Evolutionary conservation across 1,139 yeast genomes (phyloP), one percentile per base, ranked within the genome.

Genomic region (Suhomyces maxii): DNA sequence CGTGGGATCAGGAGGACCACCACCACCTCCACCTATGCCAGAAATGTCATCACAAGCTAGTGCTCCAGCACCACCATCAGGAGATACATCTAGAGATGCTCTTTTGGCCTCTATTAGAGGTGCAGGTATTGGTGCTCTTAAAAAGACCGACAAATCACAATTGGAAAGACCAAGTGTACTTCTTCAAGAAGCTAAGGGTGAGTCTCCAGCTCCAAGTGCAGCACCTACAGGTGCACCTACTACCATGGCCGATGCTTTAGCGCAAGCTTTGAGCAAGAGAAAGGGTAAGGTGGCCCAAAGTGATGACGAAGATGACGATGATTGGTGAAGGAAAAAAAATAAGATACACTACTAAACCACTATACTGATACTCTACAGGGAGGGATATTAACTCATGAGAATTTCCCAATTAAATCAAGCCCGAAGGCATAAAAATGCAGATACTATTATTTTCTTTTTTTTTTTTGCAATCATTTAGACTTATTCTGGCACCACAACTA

Each of bases 271-370:
- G 55, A 86, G 77, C 56, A 80, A 83, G 51, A 79, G 98, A 58
- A 91, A 91, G 69, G 82, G 79, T 32, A 89, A 89, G 62, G 96
- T 91, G 8, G 81, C 90, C 1, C 83, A 79, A 34, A 86, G 91
- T 57, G 97, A 89, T 57, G 95, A 87, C 53, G 97, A 91, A 55
- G 88, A 83, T 51, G 95, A 89, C 51, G 86, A 83, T 52, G 87
- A 82, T 42, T 82, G 86, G 86, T 82, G 66, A 39, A n/a, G 11
- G n/a, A n/a, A 14, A 3, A 14, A 35, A 13, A 11, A 8, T 35
- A 13, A n/a, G 6, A 10, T 12, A 36, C 30, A 36, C 33, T 3
- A 23, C 7, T 7, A 10, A 18, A 18, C 23, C 23, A 18, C 23
- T 18, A 18, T 4, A 18, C 23, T 18, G 23, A 18, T 18, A 18